Evolutionary conservation across 129 eudicot genomes (phyloP).

Genomic region (Chrysanthemum makinoi): DNA sequence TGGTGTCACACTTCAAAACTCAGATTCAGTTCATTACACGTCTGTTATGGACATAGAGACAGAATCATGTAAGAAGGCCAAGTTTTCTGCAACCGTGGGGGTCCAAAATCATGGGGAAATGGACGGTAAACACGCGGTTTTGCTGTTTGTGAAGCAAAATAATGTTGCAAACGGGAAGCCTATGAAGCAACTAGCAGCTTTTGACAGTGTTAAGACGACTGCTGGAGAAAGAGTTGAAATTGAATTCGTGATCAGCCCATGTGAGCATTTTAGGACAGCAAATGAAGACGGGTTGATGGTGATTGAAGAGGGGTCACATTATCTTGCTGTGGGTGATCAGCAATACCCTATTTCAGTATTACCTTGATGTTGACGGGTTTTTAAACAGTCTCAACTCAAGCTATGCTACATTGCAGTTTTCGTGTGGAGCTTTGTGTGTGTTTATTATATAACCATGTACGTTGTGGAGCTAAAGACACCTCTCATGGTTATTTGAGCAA

Average conservation of each 20-base stretch:
- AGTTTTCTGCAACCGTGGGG: slow-evolving; percentile 39
- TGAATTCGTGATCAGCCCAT: slow-evolving; percentile 53
- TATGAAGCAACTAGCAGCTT: slow-evolving; percentile 42
- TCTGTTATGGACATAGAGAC: slow-evolving; percentile 27
- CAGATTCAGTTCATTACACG: slow-evolving; percentile 33
- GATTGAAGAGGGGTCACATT: slow-evolving; percentile 50
- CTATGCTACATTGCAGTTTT: slow-evolving; percentile 11
- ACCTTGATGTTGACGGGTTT: slow-evolving; percentile 18
- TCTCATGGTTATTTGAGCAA: background rate
- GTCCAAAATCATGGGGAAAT: slow-evolving; percentile 46
- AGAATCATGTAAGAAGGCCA: slow-evolving; percentile 36
- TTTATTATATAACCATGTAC: background rate
- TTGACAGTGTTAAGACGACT: slow-evolving; percentile 36
- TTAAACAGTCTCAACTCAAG: background rate
- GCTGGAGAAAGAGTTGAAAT: slow-evolving; percentile 36
- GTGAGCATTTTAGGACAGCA: slow-evolving; percentile 69
- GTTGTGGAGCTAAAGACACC: slow-evolving; percentile 1
- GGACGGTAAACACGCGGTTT: slow-evolving; percentile 47
- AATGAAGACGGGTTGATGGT: slow-evolving; percentile 73
- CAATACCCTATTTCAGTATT: slow-evolving; percentile 42
- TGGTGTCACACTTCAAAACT: slow-evolving; percentile 26
- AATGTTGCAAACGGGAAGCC: slow-evolving; percentile 36
- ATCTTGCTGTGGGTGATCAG: slow-evolving; percentile 54
- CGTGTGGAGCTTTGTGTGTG: slow-evolving; percentile 1
- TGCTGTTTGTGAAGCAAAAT: slow-evolving; percentile 43